A percentile compares a stretch with the other conserved stretches of the same genome.
Conservation (phyloP, 2,329 filamentous ascomycete species). For the Waltergamsia citrina region DNA sequence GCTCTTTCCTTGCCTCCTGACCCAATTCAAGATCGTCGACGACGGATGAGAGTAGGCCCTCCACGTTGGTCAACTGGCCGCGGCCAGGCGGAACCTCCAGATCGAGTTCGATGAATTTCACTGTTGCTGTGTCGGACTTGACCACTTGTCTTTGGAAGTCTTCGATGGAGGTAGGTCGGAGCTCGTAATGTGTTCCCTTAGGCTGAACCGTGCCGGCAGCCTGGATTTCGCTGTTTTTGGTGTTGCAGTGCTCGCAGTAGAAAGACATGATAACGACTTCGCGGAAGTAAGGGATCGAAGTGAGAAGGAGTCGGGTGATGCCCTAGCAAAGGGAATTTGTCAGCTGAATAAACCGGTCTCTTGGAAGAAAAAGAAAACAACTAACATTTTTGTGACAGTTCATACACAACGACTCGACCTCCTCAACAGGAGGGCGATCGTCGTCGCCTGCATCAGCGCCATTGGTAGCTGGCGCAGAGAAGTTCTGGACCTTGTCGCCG, state of each 20-base stretch:
- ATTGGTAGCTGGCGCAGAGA: constrained; percentile 28
- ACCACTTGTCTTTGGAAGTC: constrained; percentile 85
- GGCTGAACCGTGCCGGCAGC: constrained; percentile 87
- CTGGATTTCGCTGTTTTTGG: constrained; percentile 90
- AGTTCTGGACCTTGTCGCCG: constrained; percentile 48
- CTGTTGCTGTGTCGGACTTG: constrained; percentile 79
- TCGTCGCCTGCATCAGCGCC: constrained; percentile 26
- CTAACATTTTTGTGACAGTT: constrained; percentile 71
- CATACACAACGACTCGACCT: constrained; percentile 77
- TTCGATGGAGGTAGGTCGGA: constrained; percentile 60
- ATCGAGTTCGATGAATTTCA: constrained; percentile 85
- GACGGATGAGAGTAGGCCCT: constrained; percentile 73
- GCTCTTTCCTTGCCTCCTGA: constrained; percentile 72
- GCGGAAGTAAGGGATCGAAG: constrained; percentile 92
- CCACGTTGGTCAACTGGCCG: constrained; percentile 87
- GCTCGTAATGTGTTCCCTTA: constrained; percentile 73
- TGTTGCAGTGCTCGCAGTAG: constrained; percentile 77
- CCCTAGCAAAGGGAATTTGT: constrained; percentile 43
- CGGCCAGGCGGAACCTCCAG: constrained; percentile 87
- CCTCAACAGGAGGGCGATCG: constrained; percentile 49
- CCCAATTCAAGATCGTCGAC: constrained; percentile 72
- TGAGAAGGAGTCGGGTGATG: constrained; percentile 75
- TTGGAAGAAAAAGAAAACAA: constrained; percentile 4
- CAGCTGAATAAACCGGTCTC: background rate
- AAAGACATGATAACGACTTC: constrained; percentile 98